Evolutionary conservation across 2,329 filamentous ascomycete species (phyloP), one percentile per base, ranked within the genome.

Genomic region (Gremmenia infestans): DNA sequence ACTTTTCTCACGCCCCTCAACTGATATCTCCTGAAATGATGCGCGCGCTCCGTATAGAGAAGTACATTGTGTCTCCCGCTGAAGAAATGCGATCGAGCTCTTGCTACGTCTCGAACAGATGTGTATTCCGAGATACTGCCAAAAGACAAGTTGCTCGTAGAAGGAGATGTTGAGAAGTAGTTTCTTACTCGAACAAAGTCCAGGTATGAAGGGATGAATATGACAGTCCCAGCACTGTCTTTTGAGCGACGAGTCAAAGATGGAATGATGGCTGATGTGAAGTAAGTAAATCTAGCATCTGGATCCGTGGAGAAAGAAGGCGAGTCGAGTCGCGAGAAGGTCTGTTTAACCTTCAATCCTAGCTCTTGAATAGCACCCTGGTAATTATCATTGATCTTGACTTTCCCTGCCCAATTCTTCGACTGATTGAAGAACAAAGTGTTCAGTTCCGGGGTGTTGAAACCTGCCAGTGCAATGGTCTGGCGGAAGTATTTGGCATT

Each of bases 121-220:
- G 89, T 88, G 72, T 97, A 97, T 72, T 99, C 94, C 55, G 88
- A 92, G 39, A 99, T 87, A 35, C 86, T 83, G 52, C 91, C 92
- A 70, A 97, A 95, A 0, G 86, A 72, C 55, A 87, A 70, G 58
- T 67, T 75, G 55, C 74, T 74, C 25, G 81, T 79, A n/a, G 76
- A 73, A 9, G 76, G 65, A 15, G 86, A 85, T 32, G 85, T 91
- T 52, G 91, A 85, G 67, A 99, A 92, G 73, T 92, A 89, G 75
- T 97, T 99, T 53, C 94, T 85, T 57, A 99, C 81, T 43, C 92
- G 88, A 45, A 97, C 88, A 71, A 97, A 97, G 74, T 99, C 94
- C 57, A 97, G 85, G 73, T 97, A 97, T 0, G 88, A 91, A 0
- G 94, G 91, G 50, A 97, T 85, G 74, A 96, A 97, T 67, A 99